Evolutionary conservation across 2,329 filamentous ascomycete species (phyloP), one percentile per base, ranked within the genome.

Genomic region (Dendryphion nanum): DNA sequence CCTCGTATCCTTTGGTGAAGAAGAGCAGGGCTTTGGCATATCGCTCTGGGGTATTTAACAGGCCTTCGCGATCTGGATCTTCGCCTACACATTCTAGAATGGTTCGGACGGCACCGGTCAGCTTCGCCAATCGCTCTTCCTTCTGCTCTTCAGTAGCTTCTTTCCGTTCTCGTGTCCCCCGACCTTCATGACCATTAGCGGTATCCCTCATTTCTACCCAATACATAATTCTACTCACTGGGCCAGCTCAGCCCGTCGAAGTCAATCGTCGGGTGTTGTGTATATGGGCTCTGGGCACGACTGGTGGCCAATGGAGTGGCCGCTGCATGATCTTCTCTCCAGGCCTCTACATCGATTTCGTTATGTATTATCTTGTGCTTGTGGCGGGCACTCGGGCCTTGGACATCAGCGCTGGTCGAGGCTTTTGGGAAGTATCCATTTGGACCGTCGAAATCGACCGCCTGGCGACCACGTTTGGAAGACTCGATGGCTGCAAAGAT

Each of bases 1-100:
- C 83, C 71, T 97, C 89, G 64, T 98, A 98, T 30, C 93, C 93
- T 66, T 94, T 89, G 5, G 93, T 98, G 67, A 98, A 89, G 73
- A 86, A 94, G 47, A 97, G 80, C 79, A 98, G 83, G 12, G 93
- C 93, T 68, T 95, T 93, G 32, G 93, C 91, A 65, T 97, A 98
- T 45, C 93, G 79, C 57, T 86, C 81, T 0, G 93, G 93, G 0
- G 81, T 83, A 34, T 76, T 74, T n/a, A 74, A 70, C 37, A 84
- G 66, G 4, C 81, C 81, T 56, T 83, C 81, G 34, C 81, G 71
- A 42, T 82, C 76, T 0, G 80, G 79, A 48, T 84, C 81, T 55
- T 84, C 81, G 33, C 81, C 81, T 15, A 84, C 74, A 48, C 81
- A 83, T 58, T 83, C 80, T 13, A 84, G 62, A 29, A 84, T 81